Base-by-base conservation (phyloP, 2,329 filamentous ascomycete genomes). In the Pestalotiopsis sp. region DNA sequence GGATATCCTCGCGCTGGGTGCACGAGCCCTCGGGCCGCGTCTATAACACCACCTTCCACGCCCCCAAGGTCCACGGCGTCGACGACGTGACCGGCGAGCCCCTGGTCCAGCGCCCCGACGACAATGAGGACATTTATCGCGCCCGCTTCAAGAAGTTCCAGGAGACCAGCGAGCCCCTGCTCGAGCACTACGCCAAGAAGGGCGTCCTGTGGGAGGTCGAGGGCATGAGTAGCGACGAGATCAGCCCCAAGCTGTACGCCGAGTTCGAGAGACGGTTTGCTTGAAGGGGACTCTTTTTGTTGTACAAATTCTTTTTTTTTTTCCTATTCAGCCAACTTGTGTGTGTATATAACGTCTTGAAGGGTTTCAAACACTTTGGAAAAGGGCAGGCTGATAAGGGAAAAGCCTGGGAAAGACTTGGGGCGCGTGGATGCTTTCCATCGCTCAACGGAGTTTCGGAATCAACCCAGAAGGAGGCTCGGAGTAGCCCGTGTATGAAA, bases 1-100 rank as follows among this genome's bases (percentile, higher is more conserved):
- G 96, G 67, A 98, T 99, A 74, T 90, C 93, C 58, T 94, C 94
- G 65, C 92, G 96, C 68, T 98, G 95, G 95, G 92, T 98, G 56
- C 96, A 99, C 81, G 92, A 93, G 76, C 90, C 94, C 0, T 97
- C 94, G 0, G 96, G 96, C 1, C 88, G 96, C 36, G 92, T 98
- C 17, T 99, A 99, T 85, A 99, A 99, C 80, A 97, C 94, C 2
- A 91, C 91, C 0, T 99, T 97, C 84, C 94, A 98, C 77, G 87
- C 92, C 7, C 96, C 96, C 0, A 92, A 91, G 73, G 90, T 95
- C 1, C 82, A 89, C 0, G 95, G 96, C 31, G 89, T 86, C 73
- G 96, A 99, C 81, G 96, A 99, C 79, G 78, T 98, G 62, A 99
- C 96, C 0, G 96, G 96, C 17, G 96, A 99, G 78, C 84, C 87